Evolutionary conservation across 2,329 filamentous ascomycete genomes (phyloP).

Genomic region (Colletotrichum sp.): DNA sequence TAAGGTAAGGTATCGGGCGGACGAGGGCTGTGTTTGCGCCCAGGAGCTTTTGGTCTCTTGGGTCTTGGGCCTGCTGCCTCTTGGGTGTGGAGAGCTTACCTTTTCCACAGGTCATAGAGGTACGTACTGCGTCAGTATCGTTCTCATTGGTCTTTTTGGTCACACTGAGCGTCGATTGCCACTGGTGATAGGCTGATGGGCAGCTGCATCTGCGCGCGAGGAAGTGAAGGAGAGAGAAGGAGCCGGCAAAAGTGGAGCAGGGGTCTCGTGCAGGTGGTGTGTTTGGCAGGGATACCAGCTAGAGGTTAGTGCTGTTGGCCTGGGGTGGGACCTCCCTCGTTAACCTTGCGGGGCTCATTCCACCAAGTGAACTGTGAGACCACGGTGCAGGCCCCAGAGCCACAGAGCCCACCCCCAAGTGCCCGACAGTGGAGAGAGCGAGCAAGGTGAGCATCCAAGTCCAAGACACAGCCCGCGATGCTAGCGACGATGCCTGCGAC

Average conservation of each 20-base stretch:
- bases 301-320: neutral
- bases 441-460: neutral
- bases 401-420: neutral
- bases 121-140: neutral
- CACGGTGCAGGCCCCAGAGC: neutral
- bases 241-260: neutral
- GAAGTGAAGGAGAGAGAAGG: neutral
- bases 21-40: constrained; percentile 17
- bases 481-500: neutral
- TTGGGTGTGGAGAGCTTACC: constrained; percentile 1
- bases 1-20: neutral
- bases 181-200: neutral
- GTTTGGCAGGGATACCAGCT: constrained; percentile 1
- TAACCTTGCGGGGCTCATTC: constrained; percentile 2
- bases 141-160: neutral
- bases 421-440: constrained; percentile 8
- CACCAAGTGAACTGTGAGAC: neutral
- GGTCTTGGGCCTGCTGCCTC: neutral
- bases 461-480: neutral
- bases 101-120: neutral
- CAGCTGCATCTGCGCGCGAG: neutral
- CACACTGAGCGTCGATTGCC: neutral
- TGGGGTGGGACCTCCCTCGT: neutral
- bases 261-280: constrained; percentile 10
- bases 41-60: neutral